Evolutionary conservation across 306 rosid species (phyloP).

Genomic region (Oxytropis ochrocephala): DNA sequence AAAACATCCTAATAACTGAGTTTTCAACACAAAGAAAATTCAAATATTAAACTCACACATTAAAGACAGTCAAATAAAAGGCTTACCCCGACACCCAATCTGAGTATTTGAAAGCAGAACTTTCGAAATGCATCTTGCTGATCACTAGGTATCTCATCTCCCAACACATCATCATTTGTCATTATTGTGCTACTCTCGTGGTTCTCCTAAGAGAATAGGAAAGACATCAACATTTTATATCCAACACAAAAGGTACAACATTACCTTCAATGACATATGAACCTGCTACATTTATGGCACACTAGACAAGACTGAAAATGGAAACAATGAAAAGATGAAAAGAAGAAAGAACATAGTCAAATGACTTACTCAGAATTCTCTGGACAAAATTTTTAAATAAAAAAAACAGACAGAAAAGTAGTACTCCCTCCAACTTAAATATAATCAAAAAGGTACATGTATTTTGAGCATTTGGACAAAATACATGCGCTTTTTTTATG

Average conservation of each 20-base stretch:
- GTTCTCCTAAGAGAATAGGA: slow-evolving; percentile 48
- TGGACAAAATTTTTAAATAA: neutral
- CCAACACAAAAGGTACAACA: neutral
- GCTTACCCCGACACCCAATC: slow-evolving; percentile 66
- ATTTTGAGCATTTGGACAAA: too few relatives aligned
- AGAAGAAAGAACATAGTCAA: neutral
- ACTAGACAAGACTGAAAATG: neutral
- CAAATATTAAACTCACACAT: neutral
- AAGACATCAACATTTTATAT: slow-evolving; percentile 8
- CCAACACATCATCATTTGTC: slow-evolving; percentile 98
- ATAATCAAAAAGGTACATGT: too few relatives aligned
- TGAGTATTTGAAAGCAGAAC: slow-evolving; percentile 87
- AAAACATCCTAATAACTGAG: neutral
- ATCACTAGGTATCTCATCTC: slow-evolving; percentile 91
- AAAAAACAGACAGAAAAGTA: neutral
- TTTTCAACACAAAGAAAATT: neutral
- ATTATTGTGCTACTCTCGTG: slow-evolving; percentile 42
- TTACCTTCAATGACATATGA: neutral
- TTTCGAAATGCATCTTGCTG: slow-evolving; percentile 79
- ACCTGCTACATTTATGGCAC: neutral
- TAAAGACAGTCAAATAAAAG: slow-evolving; percentile 14
- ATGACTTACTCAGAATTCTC: neutral
- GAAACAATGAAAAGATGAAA: neutral
- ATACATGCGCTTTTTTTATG: too few relatives aligned
- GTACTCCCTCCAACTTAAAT: neutral